Evolutionary conservation across 2,329 filamentous ascomycete genomes (phyloP), one percentile per base, ranked within the genome.

Genomic region (Lachnellula subtilissima): DNA sequence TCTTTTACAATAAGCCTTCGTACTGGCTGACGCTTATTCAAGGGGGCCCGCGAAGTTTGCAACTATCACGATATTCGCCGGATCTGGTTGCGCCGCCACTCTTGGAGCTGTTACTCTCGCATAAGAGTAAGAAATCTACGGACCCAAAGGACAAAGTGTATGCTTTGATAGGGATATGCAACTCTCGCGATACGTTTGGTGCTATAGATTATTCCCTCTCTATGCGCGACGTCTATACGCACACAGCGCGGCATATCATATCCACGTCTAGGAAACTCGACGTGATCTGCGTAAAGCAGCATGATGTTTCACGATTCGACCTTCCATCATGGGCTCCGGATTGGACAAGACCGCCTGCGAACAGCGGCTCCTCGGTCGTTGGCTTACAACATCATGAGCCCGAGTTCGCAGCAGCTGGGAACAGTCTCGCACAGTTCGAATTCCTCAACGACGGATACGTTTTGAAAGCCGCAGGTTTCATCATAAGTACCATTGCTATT

Each of bases 91-190:
- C 53, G 8, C 61, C 63, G 35, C 60, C 65, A 7, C 56, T 68
- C 5, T 46, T 67, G 8, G 66, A 68, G 43, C 50, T 67, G 1
- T 54, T 67, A 3, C 56, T 64, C 23, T 60, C 61, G 0, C 65
- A 67, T 36, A 66, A 66, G 48, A 64, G 64, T 50, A 69, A 68
- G 52, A 61, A 62, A 22, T 64, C 65, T 8, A 65, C 63, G 0
- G 67, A 67, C 49, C 62, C 65, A 9, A 67, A 58, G 50, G 65
- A 68, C 45, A 67, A 69, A 58, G 64, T 69, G 0, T 68, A 63
- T 52, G 67, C 65, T 5, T 49, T 69, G 7, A 55, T 68, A 2
- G 67, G 67, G 11, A 65, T 69, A 15, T 67, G 64, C 2, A 57
- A 42, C 6, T 55, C 56, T 5, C 39, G 52, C 2, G 14, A 60